A percentile compares a stretch with the other conserved stretches of the same genome.
Evolutionary conservation across 768 basidiomycete species (phyloP).

Genomic region (Paxillus rubicundulus): DNA sequence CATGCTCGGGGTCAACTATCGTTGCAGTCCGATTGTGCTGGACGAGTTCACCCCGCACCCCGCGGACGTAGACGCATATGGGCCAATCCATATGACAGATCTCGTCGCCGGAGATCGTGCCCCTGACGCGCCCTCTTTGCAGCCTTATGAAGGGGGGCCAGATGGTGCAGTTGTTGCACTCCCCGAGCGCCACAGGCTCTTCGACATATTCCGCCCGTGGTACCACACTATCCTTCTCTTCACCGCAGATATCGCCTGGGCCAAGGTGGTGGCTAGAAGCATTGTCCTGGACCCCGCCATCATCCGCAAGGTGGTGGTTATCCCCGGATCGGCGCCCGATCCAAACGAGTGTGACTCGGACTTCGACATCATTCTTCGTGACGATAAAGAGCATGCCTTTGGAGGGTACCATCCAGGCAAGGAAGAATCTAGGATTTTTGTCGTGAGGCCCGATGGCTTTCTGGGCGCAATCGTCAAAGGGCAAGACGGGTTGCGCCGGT

Average conservation of each 20-base stretch:
- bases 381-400: conserved; percentile 7
- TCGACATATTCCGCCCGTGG: conserved; percentile 24
- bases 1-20: conserved; percentile 28
- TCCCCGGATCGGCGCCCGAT: not conserved
- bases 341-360: not conserved
- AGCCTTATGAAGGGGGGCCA: conserved; percentile 11
- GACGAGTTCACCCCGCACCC: conserved; percentile 7
- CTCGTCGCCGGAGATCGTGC: conserved; percentile 43
- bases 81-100: conserved; percentile 14
- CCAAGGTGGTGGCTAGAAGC: conserved; percentile 4
- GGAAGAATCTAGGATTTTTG: conserved; percentile 5
- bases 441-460: conserved; percentile 17
- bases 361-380: conserved; percentile 4
- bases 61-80: conserved; percentile 3
- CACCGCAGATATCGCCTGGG: conserved; percentile 1
- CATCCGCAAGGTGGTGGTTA: not conserved
- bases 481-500: conserved; percentile 6
- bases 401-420: not conserved
- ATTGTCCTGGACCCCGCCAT: not conserved
- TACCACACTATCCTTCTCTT: conserved; percentile 35
- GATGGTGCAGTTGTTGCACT: conserved; percentile 2
- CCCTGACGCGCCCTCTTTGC: conserved; percentile 37
- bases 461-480: conserved; percentile 12
- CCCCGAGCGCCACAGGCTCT: conserved; percentile 14
- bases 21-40: conserved; percentile 22